Evolutionary conservation across 2,329 filamentous ascomycete species (phyloP).

Genomic region (Verruconis gallopava): DNA sequence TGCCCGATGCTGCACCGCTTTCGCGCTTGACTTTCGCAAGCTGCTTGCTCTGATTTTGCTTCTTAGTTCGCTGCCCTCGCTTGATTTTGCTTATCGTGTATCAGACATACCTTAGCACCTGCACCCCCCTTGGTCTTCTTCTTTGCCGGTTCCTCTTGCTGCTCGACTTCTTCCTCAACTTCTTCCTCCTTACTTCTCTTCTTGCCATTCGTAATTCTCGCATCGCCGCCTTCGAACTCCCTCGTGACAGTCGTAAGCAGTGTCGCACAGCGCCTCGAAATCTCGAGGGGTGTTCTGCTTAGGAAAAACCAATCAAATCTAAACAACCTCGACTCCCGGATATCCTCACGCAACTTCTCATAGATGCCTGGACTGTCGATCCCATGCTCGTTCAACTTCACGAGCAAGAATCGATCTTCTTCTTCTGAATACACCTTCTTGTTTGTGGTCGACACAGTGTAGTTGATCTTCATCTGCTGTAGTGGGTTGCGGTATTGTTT

Average conservation of each 20-base stretch:
- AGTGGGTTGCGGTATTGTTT: constrained; percentile 91
- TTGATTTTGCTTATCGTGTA: constrained; percentile 9
- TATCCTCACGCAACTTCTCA: constrained; percentile 93
- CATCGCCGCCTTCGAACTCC: constrained; percentile 62
- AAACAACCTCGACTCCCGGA: constrained; percentile 87
- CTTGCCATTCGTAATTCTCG: constrained; percentile 21
- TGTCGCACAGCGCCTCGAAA: constrained; percentile 84
- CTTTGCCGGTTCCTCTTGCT: constrained; percentile 75
- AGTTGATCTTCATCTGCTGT: constrained; percentile 97
- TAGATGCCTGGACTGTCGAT: constrained; percentile 84
- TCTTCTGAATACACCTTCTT: constrained; percentile 99
- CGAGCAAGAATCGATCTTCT: constrained; percentile 88
- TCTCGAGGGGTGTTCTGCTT: constrained; percentile 82
- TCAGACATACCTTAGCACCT: constrained; percentile 33
- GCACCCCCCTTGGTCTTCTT: constrained; percentile 87
- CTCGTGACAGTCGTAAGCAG: constrained; percentile 87
- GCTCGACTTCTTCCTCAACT: constrained; percentile 70
- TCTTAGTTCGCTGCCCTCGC: constrained; percentile 14
- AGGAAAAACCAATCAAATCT: constrained; percentile 99
- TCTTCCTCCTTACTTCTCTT: constrained; percentile 67
- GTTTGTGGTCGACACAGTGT: constrained; percentile 96
- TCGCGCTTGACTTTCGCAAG: constrained; percentile 76
- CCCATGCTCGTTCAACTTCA: constrained; percentile 83
- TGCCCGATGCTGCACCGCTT: constrained; percentile 62
- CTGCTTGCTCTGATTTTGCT: constrained; percentile 63